Percentiles rank a stretch among this genome's conserved stretches.
Conservation (phyloP, 1,284 basidiomycete species). For the Cryptococcus sp. region DNA sequence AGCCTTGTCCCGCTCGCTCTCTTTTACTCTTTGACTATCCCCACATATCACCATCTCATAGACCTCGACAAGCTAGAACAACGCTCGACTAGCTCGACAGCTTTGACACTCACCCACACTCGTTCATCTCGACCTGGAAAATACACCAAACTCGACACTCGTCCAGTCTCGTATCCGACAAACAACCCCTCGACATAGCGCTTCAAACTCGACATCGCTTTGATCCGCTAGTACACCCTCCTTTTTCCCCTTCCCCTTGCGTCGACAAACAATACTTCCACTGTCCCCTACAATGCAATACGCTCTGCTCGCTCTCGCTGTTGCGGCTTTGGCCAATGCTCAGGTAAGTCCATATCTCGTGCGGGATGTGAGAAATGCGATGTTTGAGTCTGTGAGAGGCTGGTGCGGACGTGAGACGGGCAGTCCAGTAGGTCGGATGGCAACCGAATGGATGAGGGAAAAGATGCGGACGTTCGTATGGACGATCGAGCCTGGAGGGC, state of each 20-base stretch:
- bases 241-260: background rate
- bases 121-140: background rate
- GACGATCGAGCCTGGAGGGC: too few relatives aligned
- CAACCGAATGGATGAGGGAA: too few relatives aligned
- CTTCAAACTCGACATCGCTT: too few relatives aligned
- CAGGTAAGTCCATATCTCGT: constrained; percentile 1
- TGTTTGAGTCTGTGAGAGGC: background rate
- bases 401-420: too few relatives aligned
- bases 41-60: too few relatives aligned
- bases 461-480: too few relatives aligned
- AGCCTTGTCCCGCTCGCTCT: too few relatives aligned
- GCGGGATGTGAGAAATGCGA: background rate
- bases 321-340: constrained; percentile 3
- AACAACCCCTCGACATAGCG: too few relatives aligned
- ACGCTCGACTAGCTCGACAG: background rate
- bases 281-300: background rate
- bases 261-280: background rate
- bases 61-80: too few relatives aligned
- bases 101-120: background rate
- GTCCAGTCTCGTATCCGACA: background rate
- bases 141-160: background rate
- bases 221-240: too few relatives aligned
- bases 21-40: too few relatives aligned
- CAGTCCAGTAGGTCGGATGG: too few relatives aligned
- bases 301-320: constrained; percentile 2